These are phyloP conservation scores for Beverwykella pulmonaria DNA, from an alignment of 495 filamentous ascomycete genomes.

Conservation along the genomic window DNA sequence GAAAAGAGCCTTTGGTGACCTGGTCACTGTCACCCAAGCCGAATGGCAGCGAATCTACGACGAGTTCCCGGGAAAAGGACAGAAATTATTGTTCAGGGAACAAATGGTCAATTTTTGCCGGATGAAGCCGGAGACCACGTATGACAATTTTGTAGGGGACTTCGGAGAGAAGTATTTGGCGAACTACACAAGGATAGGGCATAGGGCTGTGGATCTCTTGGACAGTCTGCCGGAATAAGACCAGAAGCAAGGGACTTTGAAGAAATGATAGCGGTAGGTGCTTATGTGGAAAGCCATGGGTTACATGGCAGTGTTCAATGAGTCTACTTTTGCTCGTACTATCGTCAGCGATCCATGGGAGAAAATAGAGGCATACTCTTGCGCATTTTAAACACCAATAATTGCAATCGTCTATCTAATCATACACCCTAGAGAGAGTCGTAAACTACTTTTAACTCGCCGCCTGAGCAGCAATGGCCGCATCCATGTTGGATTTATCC, in stretches of 20 bases:
- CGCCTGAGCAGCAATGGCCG: neutral
- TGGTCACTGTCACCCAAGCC: conserved; percentile 40
- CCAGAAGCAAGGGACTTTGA: no score
- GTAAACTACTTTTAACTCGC: no score
- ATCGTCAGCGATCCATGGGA: no score
- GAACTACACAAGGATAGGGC: conserved; percentile 22
- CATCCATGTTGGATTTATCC: neutral
- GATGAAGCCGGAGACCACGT: conserved; percentile 48
- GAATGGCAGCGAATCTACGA: conserved; percentile 41
- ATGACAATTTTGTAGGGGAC: conserved; percentile 43
- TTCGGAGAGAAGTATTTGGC: conserved; percentile 26
- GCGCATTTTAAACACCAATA: no score
- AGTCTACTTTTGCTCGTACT: no score
- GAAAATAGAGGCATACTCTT: no score
- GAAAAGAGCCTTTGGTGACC: neutral
- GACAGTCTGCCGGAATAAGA: no score
- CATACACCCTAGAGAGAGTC: no score
- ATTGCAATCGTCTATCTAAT: no score
- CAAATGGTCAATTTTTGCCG: conserved; percentile 43
- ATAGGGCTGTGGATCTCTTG: conserved; percentile 7
- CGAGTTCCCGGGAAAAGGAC: conserved; percentile 43
- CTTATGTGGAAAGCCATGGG: no score
- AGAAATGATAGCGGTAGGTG: no score
- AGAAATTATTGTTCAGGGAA: conserved; percentile 42
- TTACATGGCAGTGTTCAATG: no score